Evolutionary conservation across 495 filamentous ascomycete species (phyloP).

Genomic region (Xylaria palmicola): DNA sequence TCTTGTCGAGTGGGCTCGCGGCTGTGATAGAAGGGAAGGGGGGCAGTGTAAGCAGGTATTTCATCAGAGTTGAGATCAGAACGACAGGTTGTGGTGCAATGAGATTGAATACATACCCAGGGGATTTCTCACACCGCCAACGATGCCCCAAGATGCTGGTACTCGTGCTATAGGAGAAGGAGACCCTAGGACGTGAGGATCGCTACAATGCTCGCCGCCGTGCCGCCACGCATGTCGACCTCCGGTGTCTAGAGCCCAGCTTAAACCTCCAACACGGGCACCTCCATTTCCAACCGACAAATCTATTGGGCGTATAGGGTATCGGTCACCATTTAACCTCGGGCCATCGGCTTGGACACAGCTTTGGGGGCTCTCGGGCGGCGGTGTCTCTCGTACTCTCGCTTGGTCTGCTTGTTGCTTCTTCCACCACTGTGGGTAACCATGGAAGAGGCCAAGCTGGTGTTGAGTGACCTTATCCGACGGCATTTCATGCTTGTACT

Average conservation of each 20-base stretch:
- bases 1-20: neutral
- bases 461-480: conserved; percentile 56
- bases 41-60: neutral
- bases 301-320: neutral
- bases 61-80: neutral
- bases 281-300: neutral
- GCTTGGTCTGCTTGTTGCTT: conserved; percentile 46
- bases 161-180: neutral
- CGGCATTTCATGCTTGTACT: conserved; percentile 88
- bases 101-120: conserved; percentile 1
- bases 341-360: neutral
- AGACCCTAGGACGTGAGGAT: neutral
- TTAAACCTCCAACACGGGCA: neutral
- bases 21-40: neutral
- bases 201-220: neutral
- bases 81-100: no score
- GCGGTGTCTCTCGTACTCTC: conserved; percentile 22
- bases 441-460: conserved; percentile 60
- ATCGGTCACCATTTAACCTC: neutral
- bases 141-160: neutral
- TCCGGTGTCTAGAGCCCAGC: neutral
- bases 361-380: neutral
- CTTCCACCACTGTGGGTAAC: conserved; percentile 53
- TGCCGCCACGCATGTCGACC: neutral
- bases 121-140: neutral